Evolutionary conservation across 306 rosid genomes (phyloP).

Genomic region (Alnus rubra): DNA sequence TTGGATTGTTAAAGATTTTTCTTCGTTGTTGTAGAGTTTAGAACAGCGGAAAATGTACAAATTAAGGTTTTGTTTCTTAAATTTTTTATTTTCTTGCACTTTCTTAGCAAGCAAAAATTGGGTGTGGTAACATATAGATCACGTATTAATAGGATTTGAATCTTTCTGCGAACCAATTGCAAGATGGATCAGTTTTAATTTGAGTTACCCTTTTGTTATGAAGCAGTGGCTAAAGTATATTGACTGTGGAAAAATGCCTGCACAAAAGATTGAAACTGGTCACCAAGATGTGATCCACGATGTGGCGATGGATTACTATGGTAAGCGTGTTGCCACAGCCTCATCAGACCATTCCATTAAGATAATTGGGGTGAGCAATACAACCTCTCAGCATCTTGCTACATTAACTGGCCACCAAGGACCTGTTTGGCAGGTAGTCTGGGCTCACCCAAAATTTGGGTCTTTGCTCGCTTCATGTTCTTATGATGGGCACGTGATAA

Average conservation of each 20-base stretch:
- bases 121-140: not conserved
- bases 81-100: not conserved
- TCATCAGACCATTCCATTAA: slow-evolving; percentile 83
- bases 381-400: slow-evolving; percentile 73
- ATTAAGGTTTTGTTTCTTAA: not conserved
- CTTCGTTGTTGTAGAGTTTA: not conserved
- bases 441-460: slow-evolving; percentile 92
- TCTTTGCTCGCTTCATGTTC: slow-evolving; percentile 77
- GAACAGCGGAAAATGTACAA: not conserved
- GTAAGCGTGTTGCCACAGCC: slow-evolving; percentile 81
- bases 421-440: slow-evolving; percentile 76
- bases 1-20: not conserved
- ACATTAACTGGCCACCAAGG: slow-evolving; percentile 80
- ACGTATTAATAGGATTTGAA: not conserved
- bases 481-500: slow-evolving; percentile 65
- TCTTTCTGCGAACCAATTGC: not conserved
- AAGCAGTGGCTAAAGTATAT: slow-evolving; percentile 5
- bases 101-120: not conserved
- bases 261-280: slow-evolving; percentile 77
- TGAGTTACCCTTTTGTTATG: not conserved
- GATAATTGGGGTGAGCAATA: slow-evolving; percentile 77
- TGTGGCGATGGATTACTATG: slow-evolving; percentile 84
- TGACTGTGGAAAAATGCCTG: slow-evolving; percentile 57
- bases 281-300: slow-evolving; percentile 76
- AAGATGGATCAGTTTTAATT: not conserved